These are phyloP conservation scores for Populus simonii DNA, from an alignment of 345 rosid species.

Conservation along the genomic window DNA sequence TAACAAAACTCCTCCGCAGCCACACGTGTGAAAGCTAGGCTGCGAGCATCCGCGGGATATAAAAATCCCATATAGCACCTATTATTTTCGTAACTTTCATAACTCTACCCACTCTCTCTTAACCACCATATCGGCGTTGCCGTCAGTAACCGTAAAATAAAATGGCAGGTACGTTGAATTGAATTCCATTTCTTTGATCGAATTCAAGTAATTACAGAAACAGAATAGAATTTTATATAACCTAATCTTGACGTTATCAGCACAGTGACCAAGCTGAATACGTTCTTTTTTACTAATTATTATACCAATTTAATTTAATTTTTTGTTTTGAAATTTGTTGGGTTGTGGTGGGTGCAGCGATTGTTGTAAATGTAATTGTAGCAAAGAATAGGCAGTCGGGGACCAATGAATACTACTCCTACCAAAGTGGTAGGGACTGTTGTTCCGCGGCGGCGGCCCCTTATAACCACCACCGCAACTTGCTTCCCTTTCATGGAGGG, in stretches of 20 bases:
- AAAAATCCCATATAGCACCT: not conserved
- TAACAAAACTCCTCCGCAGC: not conserved
- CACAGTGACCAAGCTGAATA: not conserved
- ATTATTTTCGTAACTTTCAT: not conserved
- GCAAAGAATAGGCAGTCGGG: constrained; percentile 57
- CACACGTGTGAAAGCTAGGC: not conserved
- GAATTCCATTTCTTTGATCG: not conserved
- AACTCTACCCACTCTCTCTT: not conserved
- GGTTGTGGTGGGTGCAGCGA: constrained; percentile 46
- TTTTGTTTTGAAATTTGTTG: not conserved
- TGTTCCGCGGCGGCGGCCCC: not conserved
- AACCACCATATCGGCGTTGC: not conserved
- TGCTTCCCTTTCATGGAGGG: constrained; percentile 71
- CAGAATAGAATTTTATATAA: not conserved
- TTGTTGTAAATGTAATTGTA: constrained; percentile 72
- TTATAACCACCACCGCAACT: constrained; percentile 20
- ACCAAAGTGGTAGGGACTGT: not conserved
- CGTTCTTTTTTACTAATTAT: no score
- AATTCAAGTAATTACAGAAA: not conserved
- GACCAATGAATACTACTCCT: not conserved
- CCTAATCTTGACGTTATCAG: not conserved
- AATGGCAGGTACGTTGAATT: not conserved
- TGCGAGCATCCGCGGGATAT: not conserved
- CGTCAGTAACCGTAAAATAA: not conserved
- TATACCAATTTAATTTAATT: not conserved